Evolutionary conservation across 2,329 filamentous ascomycete species (phyloP), one percentile per base, ranked within the genome.

Genomic region (Exophiala phaeomuriformis): DNA sequence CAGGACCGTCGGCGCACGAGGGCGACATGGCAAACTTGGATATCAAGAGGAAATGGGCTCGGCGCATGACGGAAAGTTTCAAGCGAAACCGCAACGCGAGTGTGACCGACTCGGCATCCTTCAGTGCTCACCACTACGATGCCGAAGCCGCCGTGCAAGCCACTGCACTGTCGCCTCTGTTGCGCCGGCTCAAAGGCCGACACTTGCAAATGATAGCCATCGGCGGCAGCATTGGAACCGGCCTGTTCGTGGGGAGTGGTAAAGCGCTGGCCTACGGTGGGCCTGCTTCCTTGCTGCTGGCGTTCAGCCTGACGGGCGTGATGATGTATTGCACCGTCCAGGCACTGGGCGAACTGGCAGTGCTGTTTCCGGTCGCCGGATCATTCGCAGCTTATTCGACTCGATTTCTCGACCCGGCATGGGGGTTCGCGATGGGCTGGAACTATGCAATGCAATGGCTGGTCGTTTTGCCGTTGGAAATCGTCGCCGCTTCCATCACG

Each of bases 321-420:
- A 95, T 96, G 89, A 72, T 96, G 60, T 96, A 89, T 71, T 93
- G 86, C 68, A 95, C 90, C 1, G 86, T 94, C 32, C 90, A 96
- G 66, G 89, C 90, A 0, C 77, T 97, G 29, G 91, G 91, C 58
- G 91, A 97, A 70, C 81, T 97, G 70, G 88, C 90, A 10, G 90
- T 96, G 12, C 73, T 90, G 8, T 96, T 91, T 63, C 91, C 91
- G 2, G 86, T 96, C 28, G 87, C 90, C 27, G 91, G 91, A 52
- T 94, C 90, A 2, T 97, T 96, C 67, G 88, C 89, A 0, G 84
- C 89, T 5, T 96, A 90, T 72, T 93, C 90, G 12, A 95, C 89
- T 31, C 82, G 91, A 12, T 96, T 97, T 65, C 71, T 97, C 12
- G 90, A 96, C 65, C 91, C 90, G 1, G 90, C 61, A 32, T 64